phyloP scores from a whole-genome alignment of 352 stramenopile species.

The Phytophthora kernoviae region DNA sequence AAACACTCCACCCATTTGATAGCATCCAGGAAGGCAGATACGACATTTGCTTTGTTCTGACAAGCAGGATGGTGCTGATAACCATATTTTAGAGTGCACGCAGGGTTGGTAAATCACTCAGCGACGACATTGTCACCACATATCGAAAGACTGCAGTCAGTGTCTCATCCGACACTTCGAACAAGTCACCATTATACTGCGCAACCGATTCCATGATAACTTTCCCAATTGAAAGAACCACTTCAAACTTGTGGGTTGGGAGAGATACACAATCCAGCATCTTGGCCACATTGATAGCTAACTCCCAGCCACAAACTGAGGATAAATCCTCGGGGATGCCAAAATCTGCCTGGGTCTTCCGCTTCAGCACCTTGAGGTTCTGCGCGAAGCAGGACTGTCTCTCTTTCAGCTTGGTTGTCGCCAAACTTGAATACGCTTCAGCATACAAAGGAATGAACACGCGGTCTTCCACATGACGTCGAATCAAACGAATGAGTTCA shows the following conservation, averaged over 20 bases:
- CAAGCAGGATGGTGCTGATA: slow-evolving; percentile 76
- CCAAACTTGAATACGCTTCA: slow-evolving; percentile 60
- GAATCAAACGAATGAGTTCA: slow-evolving; percentile 76
- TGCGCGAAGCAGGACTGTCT: slow-evolving; percentile 39
- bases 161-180: slow-evolving; percentile 63
- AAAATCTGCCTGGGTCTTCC: slow-evolving; percentile 61
- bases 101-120: slow-evolving; percentile 61
- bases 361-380: slow-evolving; percentile 69
- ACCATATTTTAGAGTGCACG: slow-evolving; percentile 60
- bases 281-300: slow-evolving; percentile 58
- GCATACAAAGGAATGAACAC: slow-evolving; percentile 71
- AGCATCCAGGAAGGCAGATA: slow-evolving; percentile 73
- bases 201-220: slow-evolving; percentile 57
- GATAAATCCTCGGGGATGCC: slow-evolving; percentile 70
- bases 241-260: slow-evolving; percentile 82
- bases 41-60: slow-evolving; percentile 61
- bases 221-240: slow-evolving; percentile 64
- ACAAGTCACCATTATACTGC: slow-evolving; percentile 55
- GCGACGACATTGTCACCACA: slow-evolving; percentile 63
- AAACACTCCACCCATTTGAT: slow-evolving; percentile 82
- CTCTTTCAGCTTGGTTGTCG: slow-evolving; percentile 43
- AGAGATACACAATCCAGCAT: slow-evolving; percentile 79
- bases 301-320: slow-evolving; percentile 58
- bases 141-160: slow-evolving; percentile 75
- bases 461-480: slow-evolving; percentile 78